Evolutionary conservation across 2,329 filamentous ascomycete species (phyloP).

Genomic region (Colletotrichum godetiae): DNA sequence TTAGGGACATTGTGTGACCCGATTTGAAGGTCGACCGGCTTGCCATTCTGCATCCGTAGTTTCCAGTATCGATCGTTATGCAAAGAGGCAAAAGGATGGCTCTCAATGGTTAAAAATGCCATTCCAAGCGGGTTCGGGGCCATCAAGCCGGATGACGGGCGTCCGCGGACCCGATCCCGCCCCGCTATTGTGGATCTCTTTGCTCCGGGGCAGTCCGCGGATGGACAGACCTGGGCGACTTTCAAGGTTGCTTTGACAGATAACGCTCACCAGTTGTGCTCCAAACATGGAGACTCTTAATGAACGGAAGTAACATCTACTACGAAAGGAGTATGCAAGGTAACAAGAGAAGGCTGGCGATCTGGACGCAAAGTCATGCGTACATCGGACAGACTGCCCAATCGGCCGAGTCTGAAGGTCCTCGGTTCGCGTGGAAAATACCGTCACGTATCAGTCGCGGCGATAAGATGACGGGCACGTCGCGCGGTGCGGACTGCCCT

Average conservation of each 20-base stretch:
- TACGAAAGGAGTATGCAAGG: neutral
- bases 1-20: neutral
- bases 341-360: constrained; percentile 2
- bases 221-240: neutral
- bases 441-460: constrained; percentile 14
- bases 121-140: neutral
- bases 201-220: constrained; percentile 5
- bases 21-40: neutral
- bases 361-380: constrained; percentile 27
- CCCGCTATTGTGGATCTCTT: constrained; percentile 6
- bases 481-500: constrained; percentile 16
- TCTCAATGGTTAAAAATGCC: neutral
- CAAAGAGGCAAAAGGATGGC: neutral
- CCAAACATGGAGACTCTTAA: neutral
- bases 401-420: constrained; percentile 23
- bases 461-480: constrained; percentile 20
- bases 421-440: neutral
- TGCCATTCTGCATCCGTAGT: neutral
- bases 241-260: neutral
- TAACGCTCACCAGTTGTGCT: neutral
- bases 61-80: neutral
- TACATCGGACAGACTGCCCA: constrained; percentile 10
- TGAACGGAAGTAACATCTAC: neutral
- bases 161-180: constrained; percentile 23
- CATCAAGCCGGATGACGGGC: constrained; percentile 7